phyloP scores from a whole-genome alignment of 805 yeast genomes.

The Dipodascus albidus region DNA sequence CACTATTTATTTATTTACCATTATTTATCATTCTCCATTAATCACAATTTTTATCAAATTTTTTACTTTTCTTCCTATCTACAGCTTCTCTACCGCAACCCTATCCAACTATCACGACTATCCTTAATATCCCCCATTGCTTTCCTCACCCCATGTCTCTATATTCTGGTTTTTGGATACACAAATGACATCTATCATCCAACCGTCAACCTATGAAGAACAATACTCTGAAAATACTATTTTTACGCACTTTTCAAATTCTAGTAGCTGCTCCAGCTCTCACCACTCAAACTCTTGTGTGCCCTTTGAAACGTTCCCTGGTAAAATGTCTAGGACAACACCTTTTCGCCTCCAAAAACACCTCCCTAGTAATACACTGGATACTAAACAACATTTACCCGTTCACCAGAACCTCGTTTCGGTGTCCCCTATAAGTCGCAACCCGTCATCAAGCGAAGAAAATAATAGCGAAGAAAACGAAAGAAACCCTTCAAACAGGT shows the following conservation, averaged over 20 bases:
- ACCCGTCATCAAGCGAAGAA: conserved; percentile 1
- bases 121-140: background rate
- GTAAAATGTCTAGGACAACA: too few relatives aligned
- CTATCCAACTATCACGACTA: background rate
- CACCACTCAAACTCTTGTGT: background rate
- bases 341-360: background rate
- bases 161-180: background rate
- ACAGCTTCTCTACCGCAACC: background rate
- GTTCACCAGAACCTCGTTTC: background rate
- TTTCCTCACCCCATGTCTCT: background rate
- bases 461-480: background rate
- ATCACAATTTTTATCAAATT: too few relatives aligned
- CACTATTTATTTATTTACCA: too few relatives aligned
- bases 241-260: background rate
- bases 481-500: background rate
- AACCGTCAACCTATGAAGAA: background rate
- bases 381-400: background rate
- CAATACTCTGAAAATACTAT: background rate
- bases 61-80: background rate
- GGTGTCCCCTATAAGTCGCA: conserved; percentile 1
- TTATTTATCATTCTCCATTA: too few relatives aligned
- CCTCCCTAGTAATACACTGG: background rate
- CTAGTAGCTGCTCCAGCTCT: background rate
- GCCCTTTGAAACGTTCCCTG: too few relatives aligned
- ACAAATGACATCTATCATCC: background rate